Conservation (phyloP, 208 protist genomes). For the Wallacemonas sp. region DNA sequence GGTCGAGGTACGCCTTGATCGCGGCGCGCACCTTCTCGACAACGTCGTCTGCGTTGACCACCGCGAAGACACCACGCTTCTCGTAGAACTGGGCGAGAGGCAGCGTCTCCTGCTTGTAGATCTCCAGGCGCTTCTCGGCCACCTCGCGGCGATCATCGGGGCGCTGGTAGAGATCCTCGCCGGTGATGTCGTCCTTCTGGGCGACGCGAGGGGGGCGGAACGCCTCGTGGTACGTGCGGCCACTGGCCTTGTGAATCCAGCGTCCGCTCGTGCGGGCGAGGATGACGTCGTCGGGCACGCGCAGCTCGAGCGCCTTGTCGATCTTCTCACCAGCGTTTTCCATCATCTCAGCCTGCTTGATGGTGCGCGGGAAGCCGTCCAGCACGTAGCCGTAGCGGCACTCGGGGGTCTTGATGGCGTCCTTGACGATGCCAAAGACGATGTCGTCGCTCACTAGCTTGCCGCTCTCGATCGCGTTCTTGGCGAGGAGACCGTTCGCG, state of each 20-base stretch:
- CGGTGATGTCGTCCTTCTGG: conserved; percentile 93
- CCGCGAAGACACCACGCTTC: conserved; percentile 55
- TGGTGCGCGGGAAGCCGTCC: conserved; percentile 95
- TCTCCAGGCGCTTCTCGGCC: conserved; percentile 82
- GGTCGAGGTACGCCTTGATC: conserved; percentile 68
- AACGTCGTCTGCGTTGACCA: conserved; percentile 73
- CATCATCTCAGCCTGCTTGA: conserved; percentile 92
- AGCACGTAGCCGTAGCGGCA: conserved; percentile 93
- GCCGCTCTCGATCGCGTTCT: conserved; percentile 76
- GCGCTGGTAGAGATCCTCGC: conserved; percentile 92
- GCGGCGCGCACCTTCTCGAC: conserved; percentile 68
- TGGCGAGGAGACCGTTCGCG: conserved; percentile 63
- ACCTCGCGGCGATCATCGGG: conserved; percentile 93
- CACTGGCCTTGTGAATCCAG: conserved; percentile 92
- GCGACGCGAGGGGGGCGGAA: conserved; percentile 91
- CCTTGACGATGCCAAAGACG: conserved; percentile 90
- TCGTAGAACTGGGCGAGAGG: conserved; percentile 90
- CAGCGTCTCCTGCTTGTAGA: conserved; percentile 83
- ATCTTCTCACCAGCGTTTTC: conserved; percentile 78
- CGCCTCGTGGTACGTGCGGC: conserved; percentile 93
- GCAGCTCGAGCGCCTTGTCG: conserved; percentile 90
- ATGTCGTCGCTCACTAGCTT: conserved; percentile 92
- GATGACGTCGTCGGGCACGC: conserved; percentile 92
- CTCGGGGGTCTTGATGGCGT: conserved; percentile 79
- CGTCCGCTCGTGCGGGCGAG: conserved; percentile 87